Conservation (phyloP, 2,329 filamentous ascomycete genomes). For the Fusarium foetens region DNA sequence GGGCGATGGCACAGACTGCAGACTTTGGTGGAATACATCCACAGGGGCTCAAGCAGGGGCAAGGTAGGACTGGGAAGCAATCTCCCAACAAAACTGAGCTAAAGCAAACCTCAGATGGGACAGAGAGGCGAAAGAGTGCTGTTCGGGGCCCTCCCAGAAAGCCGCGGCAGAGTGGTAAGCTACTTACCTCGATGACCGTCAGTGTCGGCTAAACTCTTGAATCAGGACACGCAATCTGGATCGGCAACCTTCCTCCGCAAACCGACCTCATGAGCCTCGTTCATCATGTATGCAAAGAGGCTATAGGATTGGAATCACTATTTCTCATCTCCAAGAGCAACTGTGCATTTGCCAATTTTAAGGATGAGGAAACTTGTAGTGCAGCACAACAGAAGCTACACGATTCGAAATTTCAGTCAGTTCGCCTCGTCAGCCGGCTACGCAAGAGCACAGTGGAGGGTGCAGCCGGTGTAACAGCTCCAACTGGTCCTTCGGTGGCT, state of each 20-base stretch:
- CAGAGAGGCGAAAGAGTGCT: conserved; percentile 38
- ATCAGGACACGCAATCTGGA: conserved; percentile 88
- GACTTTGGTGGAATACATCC: conserved; percentile 13
- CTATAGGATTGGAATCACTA: conserved; percentile 82
- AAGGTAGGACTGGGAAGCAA: conserved; percentile 38
- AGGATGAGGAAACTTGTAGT: conserved; percentile 78
- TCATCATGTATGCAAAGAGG: conserved; percentile 85
- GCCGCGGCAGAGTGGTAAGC: conserved; percentile 69
- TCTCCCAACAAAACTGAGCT: conserved; percentile 23
- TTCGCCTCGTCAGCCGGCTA: conserved; percentile 85
- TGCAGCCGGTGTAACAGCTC: conserved; percentile 59
- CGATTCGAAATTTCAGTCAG: conserved; percentile 88
- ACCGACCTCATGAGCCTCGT: conserved; percentile 87
- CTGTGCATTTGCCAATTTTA: conserved; percentile 96
- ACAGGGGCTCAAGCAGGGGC: conserved; percentile 33
- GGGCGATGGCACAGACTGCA: conserved; percentile 31
- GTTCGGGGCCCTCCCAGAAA: conserved; percentile 52
- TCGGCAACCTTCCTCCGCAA: conserved; percentile 90
- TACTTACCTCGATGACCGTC: conserved; percentile 12
- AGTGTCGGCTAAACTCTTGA: conserved; percentile 7
- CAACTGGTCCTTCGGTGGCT: conserved; percentile 64
- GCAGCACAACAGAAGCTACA: conserved; percentile 86
- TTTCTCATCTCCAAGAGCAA: conserved; percentile 98
- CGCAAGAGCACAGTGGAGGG: conserved; percentile 66
- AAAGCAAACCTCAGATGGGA: conserved; percentile 33